Percentiles rank a stretch among this genome's conserved stretches.
Evolutionary conservation across 495 filamentous ascomycete genomes (phyloP).

Genomic region (Lichenothelia convexa): DNA sequence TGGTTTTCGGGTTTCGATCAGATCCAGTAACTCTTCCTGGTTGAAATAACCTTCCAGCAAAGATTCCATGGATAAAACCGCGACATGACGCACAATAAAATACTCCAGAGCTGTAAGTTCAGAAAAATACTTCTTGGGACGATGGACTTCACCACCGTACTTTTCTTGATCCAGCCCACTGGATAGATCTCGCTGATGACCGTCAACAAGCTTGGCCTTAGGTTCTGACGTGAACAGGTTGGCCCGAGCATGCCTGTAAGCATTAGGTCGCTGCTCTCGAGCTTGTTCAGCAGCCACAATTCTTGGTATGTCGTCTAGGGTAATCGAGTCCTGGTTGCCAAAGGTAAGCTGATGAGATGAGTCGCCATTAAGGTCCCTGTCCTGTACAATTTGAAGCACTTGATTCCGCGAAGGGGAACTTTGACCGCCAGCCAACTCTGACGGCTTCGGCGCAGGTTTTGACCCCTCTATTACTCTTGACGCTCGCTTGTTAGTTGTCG

Average conservation of each 20-base stretch:
- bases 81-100: slow-evolving; percentile 90
- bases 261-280: slow-evolving; percentile 74
- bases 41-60: slow-evolving; percentile 78
- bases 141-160: slow-evolving; percentile 32
- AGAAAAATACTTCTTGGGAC: slow-evolving; percentile 74
- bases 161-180: slow-evolving; percentile 29
- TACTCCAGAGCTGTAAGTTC: slow-evolving; percentile 91
- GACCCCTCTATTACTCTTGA: slow-evolving; percentile 79
- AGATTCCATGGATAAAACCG: slow-evolving; percentile 88
- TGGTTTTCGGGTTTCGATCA: slow-evolving; percentile 84
- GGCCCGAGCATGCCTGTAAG: slow-evolving; percentile 55
- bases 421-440: slow-evolving; percentile 52
- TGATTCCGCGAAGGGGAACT: slow-evolving; percentile 35
- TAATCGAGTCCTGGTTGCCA: slow-evolving; percentile 77
- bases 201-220: slow-evolving; percentile 49
- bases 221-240: slow-evolving; percentile 50
- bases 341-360: slow-evolving; percentile 61
- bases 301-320: slow-evolving; percentile 90
- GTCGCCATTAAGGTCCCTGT: slow-evolving; percentile 56
- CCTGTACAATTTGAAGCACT: slow-evolving; percentile 70
- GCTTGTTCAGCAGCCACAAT: slow-evolving; percentile 94
- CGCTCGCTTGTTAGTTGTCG: slow-evolving; percentile 76
- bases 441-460: slow-evolving; percentile 58
- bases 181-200: slow-evolving; percentile 64
- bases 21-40: slow-evolving; percentile 79